Base-by-base conservation (phyloP, 768 basidiomycete species). In the Pulveroboletus sp. region DNA sequence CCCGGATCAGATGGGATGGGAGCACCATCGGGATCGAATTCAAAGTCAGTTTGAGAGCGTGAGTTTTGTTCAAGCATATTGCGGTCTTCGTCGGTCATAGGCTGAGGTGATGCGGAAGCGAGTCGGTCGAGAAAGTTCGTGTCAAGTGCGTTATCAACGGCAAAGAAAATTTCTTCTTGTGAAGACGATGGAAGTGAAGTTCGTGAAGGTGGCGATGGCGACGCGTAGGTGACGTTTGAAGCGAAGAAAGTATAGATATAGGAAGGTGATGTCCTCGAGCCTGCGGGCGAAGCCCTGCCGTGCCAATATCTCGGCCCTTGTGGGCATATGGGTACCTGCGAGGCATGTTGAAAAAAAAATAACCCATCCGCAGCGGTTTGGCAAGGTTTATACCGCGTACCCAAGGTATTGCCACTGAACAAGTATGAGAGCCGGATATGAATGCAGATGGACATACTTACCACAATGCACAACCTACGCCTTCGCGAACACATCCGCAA, bases 401-500 rank as follows among this genome's bases (percentile, higher is more conserved):
- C 85, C 11, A 87, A 69, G 4, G 80, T 69, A 49, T 85, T 87
- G 1, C 85, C 85, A 52, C 83, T 84, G 52, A 21, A n/a, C 38
- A 39, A n/a, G 21, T 21, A 35, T 59, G 34, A 64, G 57, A 38
- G 40, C 21, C 20, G 42, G 16, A 39, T 24, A 19, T n/a, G 47
- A 45, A 44, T 36, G 31, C 1, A 21, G 25, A 39, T 4, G 38
- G 5, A 35, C 8, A 31, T 6, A 66, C 75, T 59, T 44, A 75
- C 80, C 81, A 85, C 38, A 73, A 72, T 3, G 76, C 72, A 66
- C 85, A 88, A 17, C 82, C 85, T 10, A 88, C 71, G 6, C 83
- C 84, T 63, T 86, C 83, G 29, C 81, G 75, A 33, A 81, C 62
- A 56, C 85, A 88, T 13, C 85, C 84, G 55, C 85, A 87, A 3